Conservation (phyloP, 768 basidiomycete genomes). For the Collybia mongolica region DNA sequence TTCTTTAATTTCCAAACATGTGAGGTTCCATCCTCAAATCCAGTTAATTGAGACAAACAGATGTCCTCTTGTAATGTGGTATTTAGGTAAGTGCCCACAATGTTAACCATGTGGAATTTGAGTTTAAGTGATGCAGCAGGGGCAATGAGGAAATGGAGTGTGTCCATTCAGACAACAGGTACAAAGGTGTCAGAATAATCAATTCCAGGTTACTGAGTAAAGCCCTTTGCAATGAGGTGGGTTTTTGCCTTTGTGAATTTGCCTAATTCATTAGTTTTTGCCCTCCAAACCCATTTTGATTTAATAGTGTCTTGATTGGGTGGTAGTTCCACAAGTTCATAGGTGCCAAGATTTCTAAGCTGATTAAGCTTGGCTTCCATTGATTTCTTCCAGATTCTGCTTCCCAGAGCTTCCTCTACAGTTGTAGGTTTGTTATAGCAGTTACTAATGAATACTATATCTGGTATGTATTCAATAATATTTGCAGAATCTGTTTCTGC, state of each 20-base stretch:
- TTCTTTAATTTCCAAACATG: constrained; percentile 19
- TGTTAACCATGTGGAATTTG: constrained; percentile 36
- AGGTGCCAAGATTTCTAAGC: constrained; percentile 26
- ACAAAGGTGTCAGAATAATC: constrained; percentile 14
- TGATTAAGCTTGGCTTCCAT: constrained; percentile 24
- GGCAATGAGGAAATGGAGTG: constrained; percentile 27
- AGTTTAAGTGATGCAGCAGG: constrained; percentile 30
- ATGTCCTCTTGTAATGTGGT: constrained; percentile 28
- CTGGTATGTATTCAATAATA: neutral
- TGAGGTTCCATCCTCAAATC: constrained; percentile 24
- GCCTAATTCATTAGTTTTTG: constrained; percentile 33
- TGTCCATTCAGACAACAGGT: constrained; percentile 25
- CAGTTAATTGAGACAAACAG: constrained; percentile 36
- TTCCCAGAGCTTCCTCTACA: constrained; percentile 6
- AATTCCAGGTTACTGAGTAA: constrained; percentile 34
- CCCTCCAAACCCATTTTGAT: constrained; percentile 30
- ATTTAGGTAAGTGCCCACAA: constrained; percentile 25
- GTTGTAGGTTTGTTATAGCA: constrained; percentile 4
- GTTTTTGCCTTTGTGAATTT: constrained; percentile 30
- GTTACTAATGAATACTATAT: constrained; percentile 5
- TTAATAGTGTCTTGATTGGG: constrained; percentile 18
- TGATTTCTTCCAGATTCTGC: constrained; percentile 17
- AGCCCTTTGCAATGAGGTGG: constrained; percentile 30
- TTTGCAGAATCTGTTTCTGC: neutral
- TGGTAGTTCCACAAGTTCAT: constrained; percentile 22